Conservation (phyloP, 2,329 filamentous ascomycete genomes). For the Annulohypoxylon truncatum region DNA sequence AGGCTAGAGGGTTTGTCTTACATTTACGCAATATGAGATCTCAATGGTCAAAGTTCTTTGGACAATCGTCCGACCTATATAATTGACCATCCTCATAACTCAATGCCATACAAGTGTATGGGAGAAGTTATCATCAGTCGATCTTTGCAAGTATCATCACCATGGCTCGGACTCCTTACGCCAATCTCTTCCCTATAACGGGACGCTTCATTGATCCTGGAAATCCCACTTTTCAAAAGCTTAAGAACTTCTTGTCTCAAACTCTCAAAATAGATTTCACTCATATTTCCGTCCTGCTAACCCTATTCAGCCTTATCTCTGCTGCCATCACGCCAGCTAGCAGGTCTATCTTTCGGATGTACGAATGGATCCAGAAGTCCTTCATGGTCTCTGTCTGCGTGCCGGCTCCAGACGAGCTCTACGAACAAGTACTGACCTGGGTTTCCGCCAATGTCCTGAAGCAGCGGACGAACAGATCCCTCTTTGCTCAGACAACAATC, state of each 20-base stretch:
- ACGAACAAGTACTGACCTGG: slow-evolving; percentile 2
- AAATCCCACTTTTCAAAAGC: background rate
- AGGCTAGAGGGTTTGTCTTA: background rate
- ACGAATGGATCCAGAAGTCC: slow-evolving; percentile 5
- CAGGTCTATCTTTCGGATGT: background rate
- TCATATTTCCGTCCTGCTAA: slow-evolving; percentile 2
- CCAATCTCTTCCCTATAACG: background rate
- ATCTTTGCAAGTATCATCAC: background rate
- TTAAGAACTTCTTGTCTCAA: background rate
- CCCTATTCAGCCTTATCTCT: background rate
- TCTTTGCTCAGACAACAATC: slow-evolving; percentile 1
- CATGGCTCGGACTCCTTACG: background rate
- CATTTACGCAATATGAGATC: background rate
- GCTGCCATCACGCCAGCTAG: background rate
- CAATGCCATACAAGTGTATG: background rate
- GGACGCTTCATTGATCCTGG: background rate
- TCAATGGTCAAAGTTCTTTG: background rate
- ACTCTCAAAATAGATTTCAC: slow-evolving; percentile 3
- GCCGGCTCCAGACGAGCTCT: slow-evolving; percentile 5
- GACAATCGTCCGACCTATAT: background rate
- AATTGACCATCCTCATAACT: background rate
- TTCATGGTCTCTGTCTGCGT: slow-evolving; percentile 1
- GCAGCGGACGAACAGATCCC: background rate
- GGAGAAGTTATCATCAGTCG: background rate
- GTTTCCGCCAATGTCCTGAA: background rate